phyloP scores from a whole-genome alignment of 306 rosid genomes.

The Malus asiatica region DNA sequence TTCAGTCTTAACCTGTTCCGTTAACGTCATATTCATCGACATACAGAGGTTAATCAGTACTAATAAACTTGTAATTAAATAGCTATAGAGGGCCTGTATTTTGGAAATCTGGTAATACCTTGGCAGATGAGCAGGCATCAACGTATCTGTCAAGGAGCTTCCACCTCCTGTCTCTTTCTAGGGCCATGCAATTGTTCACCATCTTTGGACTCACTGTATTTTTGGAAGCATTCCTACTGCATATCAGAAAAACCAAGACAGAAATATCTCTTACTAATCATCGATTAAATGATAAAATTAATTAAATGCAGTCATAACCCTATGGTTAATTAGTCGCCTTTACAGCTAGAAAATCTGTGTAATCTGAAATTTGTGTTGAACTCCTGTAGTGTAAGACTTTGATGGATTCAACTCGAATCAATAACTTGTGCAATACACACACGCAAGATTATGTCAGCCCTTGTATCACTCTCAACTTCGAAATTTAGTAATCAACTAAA shows the following conservation, averaged over 20 bases:
- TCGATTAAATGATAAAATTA: not conserved
- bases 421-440: not conserved
- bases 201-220: conserved; percentile 43
- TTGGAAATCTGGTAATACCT: conserved; percentile 19
- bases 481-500: not conserved
- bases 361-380: not conserved
- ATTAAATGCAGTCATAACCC: not conserved
- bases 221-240: conserved; percentile 63
- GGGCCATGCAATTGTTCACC: conserved; percentile 34
- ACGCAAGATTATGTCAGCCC: not conserved
- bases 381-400: not conserved
- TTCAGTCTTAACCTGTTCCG: conserved; percentile 62
- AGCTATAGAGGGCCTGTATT: not conserved
- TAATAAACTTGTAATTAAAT: not conserved
- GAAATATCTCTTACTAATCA: not conserved
- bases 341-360: not conserved
- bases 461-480: not conserved
- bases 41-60: not conserved
- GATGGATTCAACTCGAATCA: not conserved
- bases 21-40: not conserved
- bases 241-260: not conserved
- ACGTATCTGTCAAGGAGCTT: conserved; percentile 46
- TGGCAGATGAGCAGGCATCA: conserved; percentile 43
- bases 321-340: not conserved
- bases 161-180: conserved; percentile 42